phyloP scores from a whole-genome alignment of 805 yeast genomes.

The Spathaspora girioi region DNA sequence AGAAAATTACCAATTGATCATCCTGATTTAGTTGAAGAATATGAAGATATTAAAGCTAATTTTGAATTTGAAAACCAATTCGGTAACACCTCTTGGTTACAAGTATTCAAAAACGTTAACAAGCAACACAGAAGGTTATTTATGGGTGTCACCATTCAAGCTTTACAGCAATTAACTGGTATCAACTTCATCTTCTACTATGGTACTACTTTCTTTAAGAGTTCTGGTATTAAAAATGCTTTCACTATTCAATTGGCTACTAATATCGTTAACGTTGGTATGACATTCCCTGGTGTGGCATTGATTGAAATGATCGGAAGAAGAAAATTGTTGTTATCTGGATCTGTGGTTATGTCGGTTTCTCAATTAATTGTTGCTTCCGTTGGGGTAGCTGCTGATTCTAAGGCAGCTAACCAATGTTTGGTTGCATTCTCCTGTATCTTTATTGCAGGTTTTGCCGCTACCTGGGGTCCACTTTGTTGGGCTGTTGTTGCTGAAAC shows the following conservation, averaged over 20 bases:
- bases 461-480: conserved; percentile 40
- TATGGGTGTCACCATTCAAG: conserved; percentile 68
- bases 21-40: conserved; percentile 63
- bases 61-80: conserved; percentile 64
- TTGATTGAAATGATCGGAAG: conserved; percentile 49
- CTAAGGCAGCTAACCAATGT: conserved; percentile 27
- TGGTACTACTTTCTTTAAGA: conserved; percentile 76
- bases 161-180: conserved; percentile 87
- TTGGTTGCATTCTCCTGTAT: conserved; percentile 37
- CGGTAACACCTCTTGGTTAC: conserved; percentile 47
- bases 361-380: conserved; percentile 50
- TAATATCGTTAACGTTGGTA: conserved; percentile 36
- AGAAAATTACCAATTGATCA: conserved; percentile 56
- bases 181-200: conserved; percentile 87
- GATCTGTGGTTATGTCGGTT: conserved; percentile 59
- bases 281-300: conserved; percentile 35
- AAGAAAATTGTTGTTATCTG: conserved; percentile 55
- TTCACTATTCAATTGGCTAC: conserved; percentile 42
- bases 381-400: conserved; percentile 36
- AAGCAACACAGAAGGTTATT: conserved; percentile 43
- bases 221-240: conserved; percentile 53
- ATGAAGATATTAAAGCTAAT: conserved; percentile 71
- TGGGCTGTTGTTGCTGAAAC: conserved; percentile 39
- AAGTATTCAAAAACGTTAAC: conserved; percentile 59
- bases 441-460: conserved; percentile 39